Evolutionary conservation across 257 asterid genomes (phyloP), one percentile per base, ranked within the genome.

Genomic region (Solanum chmielewskii): DNA sequence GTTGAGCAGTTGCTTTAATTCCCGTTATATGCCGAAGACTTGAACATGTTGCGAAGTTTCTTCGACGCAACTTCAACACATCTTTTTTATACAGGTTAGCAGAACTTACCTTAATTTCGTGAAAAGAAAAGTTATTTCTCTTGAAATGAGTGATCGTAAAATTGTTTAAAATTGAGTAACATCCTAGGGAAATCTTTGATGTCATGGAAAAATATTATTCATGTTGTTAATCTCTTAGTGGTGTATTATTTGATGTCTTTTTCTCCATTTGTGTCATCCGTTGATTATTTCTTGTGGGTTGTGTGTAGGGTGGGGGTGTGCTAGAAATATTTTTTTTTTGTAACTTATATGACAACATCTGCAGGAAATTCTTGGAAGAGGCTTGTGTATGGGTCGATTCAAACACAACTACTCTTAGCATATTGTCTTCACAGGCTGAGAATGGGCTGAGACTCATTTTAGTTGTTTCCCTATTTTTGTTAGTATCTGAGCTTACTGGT

Each of bases 351-450:
- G 86, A 88, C 37, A 56, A 74, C 85, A 69, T 92, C 85, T 90
- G 42, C 96, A 97, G 99, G 94, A 97, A 92, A 88, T 97, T 95
- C 95, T 90, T 97, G 96, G 99, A 97, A 88, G 93, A 95, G 69
- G 92, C 92, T 69, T 96, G 99, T 92, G 98, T 97, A 76, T 96
- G 99, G 99, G 96, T 97, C 39, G 99, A 94, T 89, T 95, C 98
- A 25, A 97, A 97, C 87, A 88, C 95, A 83, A 97, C 96, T 82
- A 95, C 98, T 18, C 95, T 97, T 82, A 90, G 83, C 52, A 44
- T 44, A 91, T 88, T 96, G 89, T 93, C 98, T 82, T 95, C 99
- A 16, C 99, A 97, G 84, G 93, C 98, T 74, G 99, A 95, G 92
- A 95, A 96, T 44, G 84, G 84, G 21, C 42, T 78, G 66, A 68